These are phyloP conservation scores for Trichosporon sp. DNA, from an alignment of 1,284 basidiomycete species.

Conservation along the genomic window DNA sequence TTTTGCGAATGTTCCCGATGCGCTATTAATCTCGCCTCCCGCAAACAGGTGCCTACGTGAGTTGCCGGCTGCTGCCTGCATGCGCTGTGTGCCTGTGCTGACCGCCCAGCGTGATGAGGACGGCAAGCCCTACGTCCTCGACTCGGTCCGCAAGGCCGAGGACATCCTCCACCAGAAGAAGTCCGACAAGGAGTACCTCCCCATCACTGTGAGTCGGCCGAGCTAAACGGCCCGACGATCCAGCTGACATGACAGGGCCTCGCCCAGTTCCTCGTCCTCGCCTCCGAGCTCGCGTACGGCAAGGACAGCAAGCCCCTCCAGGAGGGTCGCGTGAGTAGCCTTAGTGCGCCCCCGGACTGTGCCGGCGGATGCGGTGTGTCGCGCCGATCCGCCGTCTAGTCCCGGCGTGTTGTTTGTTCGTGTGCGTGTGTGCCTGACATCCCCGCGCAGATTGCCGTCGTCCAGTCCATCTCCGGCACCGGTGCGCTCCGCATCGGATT, in stretches of 20 bases:
- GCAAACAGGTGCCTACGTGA: slow-evolving; percentile 13
- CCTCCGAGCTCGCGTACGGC: slow-evolving; percentile 89
- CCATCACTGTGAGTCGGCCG: slow-evolving; percentile 62
- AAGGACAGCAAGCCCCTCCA: slow-evolving; percentile 69
- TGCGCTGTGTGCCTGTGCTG: background rate
- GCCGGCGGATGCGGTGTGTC: background rate
- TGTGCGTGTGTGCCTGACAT: slow-evolving; percentile 2
- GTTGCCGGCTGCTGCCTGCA: slow-evolving; percentile 1
- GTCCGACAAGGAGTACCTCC: slow-evolving; percentile 96
- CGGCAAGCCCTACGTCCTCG: slow-evolving; percentile 93
- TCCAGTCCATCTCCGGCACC: slow-evolving; percentile 96
- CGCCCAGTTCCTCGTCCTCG: slow-evolving; percentile 79
- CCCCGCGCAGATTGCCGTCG: slow-evolving; percentile 69
- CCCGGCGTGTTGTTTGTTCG: background rate
- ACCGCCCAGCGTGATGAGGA: slow-evolving; percentile 75
- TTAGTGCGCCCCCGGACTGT: background rate
- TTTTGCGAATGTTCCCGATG: background rate
- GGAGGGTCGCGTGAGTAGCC: slow-evolving; percentile 64
- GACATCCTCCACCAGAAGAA: slow-evolving; percentile 59
- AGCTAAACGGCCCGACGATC: background rate
- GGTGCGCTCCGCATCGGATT: slow-evolving; percentile 95
- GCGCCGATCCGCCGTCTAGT: background rate
- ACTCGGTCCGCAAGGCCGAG: slow-evolving; percentile 77
- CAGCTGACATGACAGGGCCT: slow-evolving; percentile 53
- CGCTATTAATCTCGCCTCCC: background rate